Base-by-base conservation (phyloP, 495 filamentous ascomycete genomes). In the Penicillium silybi region DNA sequence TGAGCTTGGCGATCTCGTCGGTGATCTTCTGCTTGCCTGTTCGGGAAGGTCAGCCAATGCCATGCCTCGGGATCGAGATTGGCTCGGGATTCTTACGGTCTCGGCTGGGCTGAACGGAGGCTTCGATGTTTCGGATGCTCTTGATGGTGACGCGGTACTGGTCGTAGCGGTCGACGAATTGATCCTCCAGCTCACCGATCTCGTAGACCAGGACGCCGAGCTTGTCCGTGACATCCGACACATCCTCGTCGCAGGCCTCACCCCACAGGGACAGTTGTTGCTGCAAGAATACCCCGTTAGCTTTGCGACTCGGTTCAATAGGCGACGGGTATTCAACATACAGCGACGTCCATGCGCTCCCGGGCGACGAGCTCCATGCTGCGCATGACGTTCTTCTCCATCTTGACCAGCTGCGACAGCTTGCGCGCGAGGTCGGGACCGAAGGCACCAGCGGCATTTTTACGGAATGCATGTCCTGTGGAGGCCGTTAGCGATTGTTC, bases 371-470 rank as follows among this genome's bases (percentile, higher is more conserved):
- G 77, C 69, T 97, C 93, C 81, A 98, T 85, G 67, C 91, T 96
- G 63, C 93, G 88, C 93, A 98, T 98, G 42, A 95, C 87, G 64
- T 98, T 97, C 87, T 98, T 98, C 77, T 98, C 93, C 95, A 98
- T 97, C 80, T 98, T 97, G 53, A 98, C 93, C 32, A 98, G 83
- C 78, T 95, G 89, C 22, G 92, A 86, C 49, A 98, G 84, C 83
- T 98, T 98, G 79, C 93, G 92, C 47, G 95, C 87, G 26, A 98
- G 86, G 50, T 98, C 93, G 50, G 93, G 95, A 50, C 93, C 95
- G 70, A 95, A 97, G 64, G 90, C 89, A 51, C 93, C 93, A 50
- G 92, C 92, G 45, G 91, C 79, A 48, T 87, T 88, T 69, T 88
- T 88, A 64, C 93, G 89, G 69, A 97, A 86, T 46, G 87, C 89